Percentiles rank a stretch among this genome's conserved stretches.
Evolutionary conservation across 768 basidiomycete genomes (phyloP).

Genomic region (Russula olivacea): DNA sequence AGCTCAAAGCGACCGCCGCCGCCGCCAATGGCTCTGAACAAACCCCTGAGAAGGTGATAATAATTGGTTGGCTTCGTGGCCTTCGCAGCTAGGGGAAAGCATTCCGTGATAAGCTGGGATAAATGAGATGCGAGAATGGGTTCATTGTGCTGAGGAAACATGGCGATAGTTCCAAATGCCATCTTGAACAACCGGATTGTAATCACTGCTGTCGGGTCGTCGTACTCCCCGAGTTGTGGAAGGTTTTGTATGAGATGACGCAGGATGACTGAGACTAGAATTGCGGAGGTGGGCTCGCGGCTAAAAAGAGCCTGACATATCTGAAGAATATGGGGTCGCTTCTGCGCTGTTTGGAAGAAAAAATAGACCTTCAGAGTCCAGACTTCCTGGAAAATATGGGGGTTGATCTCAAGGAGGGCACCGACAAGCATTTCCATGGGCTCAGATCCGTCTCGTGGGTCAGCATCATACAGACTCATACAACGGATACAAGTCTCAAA

Average conservation of each 20-base stretch:
- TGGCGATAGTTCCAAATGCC: slow-evolving; percentile 81
- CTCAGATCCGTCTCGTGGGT: slow-evolving; percentile 65
- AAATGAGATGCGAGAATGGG: slow-evolving; percentile 90
- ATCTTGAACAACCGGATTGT: slow-evolving; percentile 93
- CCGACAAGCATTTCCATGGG: slow-evolving; percentile 76
- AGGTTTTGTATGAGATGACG: slow-evolving; percentile 79
- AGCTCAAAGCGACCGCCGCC: slow-evolving; percentile 90
- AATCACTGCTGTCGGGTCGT: slow-evolving; percentile 73
- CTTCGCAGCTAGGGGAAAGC: slow-evolving; percentile 89
- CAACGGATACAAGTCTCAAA: slow-evolving; percentile 82
- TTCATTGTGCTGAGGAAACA: slow-evolving; percentile 73
- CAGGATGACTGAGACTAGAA: slow-evolving; percentile 84
- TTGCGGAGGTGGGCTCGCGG: slow-evolving; percentile 69
- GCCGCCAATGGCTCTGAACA: slow-evolving; percentile 91
- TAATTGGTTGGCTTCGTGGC: slow-evolving; percentile 88
- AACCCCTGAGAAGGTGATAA: slow-evolving; percentile 82
- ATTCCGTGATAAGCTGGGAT: slow-evolving; percentile 90
- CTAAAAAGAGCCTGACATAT: slow-evolving; percentile 79
- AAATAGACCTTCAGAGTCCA: slow-evolving; percentile 91
- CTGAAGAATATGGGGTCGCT: slow-evolving; percentile 72
- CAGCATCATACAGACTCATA: slow-evolving; percentile 76
- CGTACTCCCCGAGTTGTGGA: slow-evolving; percentile 76
- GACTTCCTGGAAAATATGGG: slow-evolving; percentile 92
- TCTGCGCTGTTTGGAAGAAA: slow-evolving; percentile 75
- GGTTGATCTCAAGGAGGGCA: slow-evolving; percentile 75